Evolutionary conservation across 108 stramenopile genomes (phyloP).

Genomic region (Cyclostephanos invisitatus): DNA sequence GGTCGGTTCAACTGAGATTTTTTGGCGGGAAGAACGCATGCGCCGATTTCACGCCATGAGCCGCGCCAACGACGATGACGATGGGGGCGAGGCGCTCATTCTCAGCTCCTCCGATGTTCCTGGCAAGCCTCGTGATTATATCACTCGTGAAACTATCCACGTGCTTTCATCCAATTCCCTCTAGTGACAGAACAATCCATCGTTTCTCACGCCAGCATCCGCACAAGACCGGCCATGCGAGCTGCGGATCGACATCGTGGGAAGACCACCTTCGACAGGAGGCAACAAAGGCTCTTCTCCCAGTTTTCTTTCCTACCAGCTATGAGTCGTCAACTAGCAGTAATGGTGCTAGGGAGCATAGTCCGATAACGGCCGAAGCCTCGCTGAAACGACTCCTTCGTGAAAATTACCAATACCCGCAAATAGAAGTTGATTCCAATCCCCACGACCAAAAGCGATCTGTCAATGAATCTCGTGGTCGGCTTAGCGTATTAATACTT

Average conservation of each 20-base stretch:
- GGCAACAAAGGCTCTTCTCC: constrained; percentile 39
- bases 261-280: constrained; percentile 28
- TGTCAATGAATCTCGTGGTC: constrained; percentile 9
- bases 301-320: constrained; percentile 36
- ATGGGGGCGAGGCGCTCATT: too few relatives aligned
- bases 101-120: too few relatives aligned
- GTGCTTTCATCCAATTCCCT: too few relatives aligned
- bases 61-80: too few relatives aligned
- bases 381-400: constrained; percentile 41
- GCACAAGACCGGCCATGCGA: not conserved
- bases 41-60: too few relatives aligned
- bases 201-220: not conserved
- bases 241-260: not conserved
- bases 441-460: not conserved
- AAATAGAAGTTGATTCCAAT: not conserved
- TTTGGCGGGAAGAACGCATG: too few relatives aligned
- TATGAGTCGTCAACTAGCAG: not conserved
- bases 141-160: too few relatives aligned
- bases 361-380: constrained; percentile 36
- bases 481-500: constrained; percentile 31
- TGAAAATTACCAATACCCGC: constrained; percentile 20
- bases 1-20: too few relatives aligned
- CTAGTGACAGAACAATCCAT: not conserved
- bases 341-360: not conserved
- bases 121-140: too few relatives aligned